Evolutionary conservation across 108 stramenopile genomes (phyloP).

Genomic region (Stephanodiscus triporus): DNA sequence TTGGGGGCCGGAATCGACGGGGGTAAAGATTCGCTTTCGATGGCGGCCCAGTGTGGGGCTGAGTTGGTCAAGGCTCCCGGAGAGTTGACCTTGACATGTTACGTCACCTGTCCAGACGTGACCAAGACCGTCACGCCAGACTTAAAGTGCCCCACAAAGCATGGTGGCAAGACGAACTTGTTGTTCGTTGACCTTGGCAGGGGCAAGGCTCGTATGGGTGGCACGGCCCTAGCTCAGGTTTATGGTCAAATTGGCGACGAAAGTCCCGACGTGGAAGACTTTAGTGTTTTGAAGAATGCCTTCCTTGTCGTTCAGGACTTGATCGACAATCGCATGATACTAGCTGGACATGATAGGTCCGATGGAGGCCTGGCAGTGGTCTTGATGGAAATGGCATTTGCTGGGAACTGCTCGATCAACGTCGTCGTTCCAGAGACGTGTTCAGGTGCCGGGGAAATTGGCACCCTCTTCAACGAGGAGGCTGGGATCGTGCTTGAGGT

Average conservation of each 20-base stretch:
- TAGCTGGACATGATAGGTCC: slow-evolving; percentile 95
- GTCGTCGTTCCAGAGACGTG: slow-evolving; percentile 75
- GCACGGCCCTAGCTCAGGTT: slow-evolving; percentile 94
- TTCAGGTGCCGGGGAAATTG: slow-evolving; percentile 72
- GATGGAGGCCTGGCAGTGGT: slow-evolving; percentile 94
- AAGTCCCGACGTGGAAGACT: slow-evolving; percentile 92
- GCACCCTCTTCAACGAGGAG: slow-evolving; percentile 95
- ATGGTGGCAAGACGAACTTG: slow-evolving; percentile 63
- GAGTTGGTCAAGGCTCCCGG: slow-evolving; percentile 98
- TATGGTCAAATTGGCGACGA: slow-evolving; percentile 93
- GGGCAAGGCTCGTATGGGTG: slow-evolving; percentile 91
- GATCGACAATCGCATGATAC: slow-evolving; percentile 75
- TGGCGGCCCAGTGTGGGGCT: slow-evolving; percentile 95
- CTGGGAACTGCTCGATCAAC: slow-evolving; percentile 95
- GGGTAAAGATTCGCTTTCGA: slow-evolving; percentile 98
- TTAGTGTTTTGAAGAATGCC: slow-evolving; percentile 77
- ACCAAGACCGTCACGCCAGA: slow-evolving; percentile 97
- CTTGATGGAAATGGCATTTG: slow-evolving; percentile 98
- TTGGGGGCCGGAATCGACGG: slow-evolving; percentile 97
- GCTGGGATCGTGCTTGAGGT: slow-evolving; percentile 95
- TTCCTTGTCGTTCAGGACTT: slow-evolving; percentile 92
- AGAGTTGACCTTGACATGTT: slow-evolving; percentile 94
- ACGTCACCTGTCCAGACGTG: slow-evolving; percentile 94
- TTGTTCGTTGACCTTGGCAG: slow-evolving; percentile 90
- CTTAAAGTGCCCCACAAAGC: slow-evolving; percentile 76